Conservation (phyloP, 495 filamentous ascomycete species). For the Hypoxylon rickii region DNA sequence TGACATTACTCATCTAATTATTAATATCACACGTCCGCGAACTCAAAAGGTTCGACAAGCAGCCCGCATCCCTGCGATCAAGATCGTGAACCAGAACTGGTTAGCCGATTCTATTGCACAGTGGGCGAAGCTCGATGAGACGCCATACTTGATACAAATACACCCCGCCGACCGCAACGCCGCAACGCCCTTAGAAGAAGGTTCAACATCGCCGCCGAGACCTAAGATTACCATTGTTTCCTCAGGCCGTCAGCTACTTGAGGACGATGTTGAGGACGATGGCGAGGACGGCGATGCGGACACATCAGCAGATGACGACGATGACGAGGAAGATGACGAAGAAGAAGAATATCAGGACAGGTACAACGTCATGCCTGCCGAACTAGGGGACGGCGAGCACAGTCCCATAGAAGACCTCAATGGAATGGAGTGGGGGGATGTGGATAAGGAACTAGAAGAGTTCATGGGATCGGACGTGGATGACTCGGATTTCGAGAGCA, state of each 20-base stretch:
- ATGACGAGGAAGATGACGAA: slow-evolving; percentile 56
- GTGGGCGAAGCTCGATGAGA: slow-evolving; percentile 78
- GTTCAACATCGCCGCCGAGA: slow-evolving; percentile 39
- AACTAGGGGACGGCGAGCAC: slow-evolving; percentile 50
- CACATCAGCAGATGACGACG: slow-evolving; percentile 46
- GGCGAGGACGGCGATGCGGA: slow-evolving; percentile 42
- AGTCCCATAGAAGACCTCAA: slow-evolving; percentile 59
- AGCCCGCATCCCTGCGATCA: slow-evolving; percentile 68
- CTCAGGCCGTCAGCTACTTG: slow-evolving; percentile 30
- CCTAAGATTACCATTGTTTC: slow-evolving; percentile 49
- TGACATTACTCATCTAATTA: slow-evolving; percentile 59
- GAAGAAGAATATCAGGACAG: slow-evolving; percentile 39
- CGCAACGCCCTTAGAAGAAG: slow-evolving; percentile 35
- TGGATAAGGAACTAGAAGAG: slow-evolving; percentile 76
- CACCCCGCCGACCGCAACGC: slow-evolving; percentile 63
- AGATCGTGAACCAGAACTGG: slow-evolving; percentile 91
- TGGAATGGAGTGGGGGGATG: slow-evolving; percentile 62
- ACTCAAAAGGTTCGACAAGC: slow-evolving; percentile 89
- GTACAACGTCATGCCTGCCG: slow-evolving; percentile 48
- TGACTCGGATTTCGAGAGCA: slow-evolving; percentile 54
- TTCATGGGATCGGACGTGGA: slow-evolving; percentile 68
- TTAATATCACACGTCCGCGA: slow-evolving; percentile 64
- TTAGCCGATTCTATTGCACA: slow-evolving; percentile 76
- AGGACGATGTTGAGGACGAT: slow-evolving; percentile 33
- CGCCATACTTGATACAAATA: slow-evolving; percentile 69